Base-by-base conservation (phyloP, 805 yeast species). In the Groenewaldozyma salmanticensis region DNA sequence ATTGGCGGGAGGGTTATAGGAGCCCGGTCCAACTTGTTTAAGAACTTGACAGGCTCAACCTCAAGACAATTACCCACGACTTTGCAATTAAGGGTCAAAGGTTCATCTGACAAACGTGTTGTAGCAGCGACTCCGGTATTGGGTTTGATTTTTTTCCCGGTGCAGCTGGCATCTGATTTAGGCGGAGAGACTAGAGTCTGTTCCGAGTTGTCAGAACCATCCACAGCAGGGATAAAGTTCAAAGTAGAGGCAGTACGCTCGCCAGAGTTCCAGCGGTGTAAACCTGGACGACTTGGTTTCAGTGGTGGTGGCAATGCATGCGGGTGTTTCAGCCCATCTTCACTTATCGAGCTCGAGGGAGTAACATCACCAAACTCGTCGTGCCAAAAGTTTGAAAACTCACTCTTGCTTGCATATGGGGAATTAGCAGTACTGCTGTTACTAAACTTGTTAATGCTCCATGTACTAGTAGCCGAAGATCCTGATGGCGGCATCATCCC, bases 1-100 rank as follows among this genome's bases (percentile, higher is more conserved):
- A 52, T 41, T 11, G 52, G 49, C 13, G 52, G 50, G 4, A 48
- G 44, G 21, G 42, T 45, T 13, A 42, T 35, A 13, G 45, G 45
- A 13, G 19, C 33, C 5, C 19, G 6, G n/a, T 38, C 41, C 7
- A 32, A n/a, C 16, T 35, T 17, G 4, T 21, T 35, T 11, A 18
- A n/a, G n/a, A 15, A 22, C 5, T 31, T 27, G 11, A 15, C 31
- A 7, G 41, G 35, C 5, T n/a, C 24, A 19, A 38, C 39, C 5
- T 38, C 41, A 11, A 38, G 16, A 6, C 18, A 33, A 18, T 36
- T 20, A 16, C 37, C 37, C 13, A 9, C 13, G 7, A 24, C 29
- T 24, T 24, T 24, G 13, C 29, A 24, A 9, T 13, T 24, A 9
- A 24, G 13, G 7, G 29, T 24, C 7, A 24, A 9, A 7, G 7